A percentile compares a stretch with the other conserved stretches of the same genome.
Evolutionary conservation across 306 rosid species (phyloP).

Genomic region (Ormosia semicastrata): DNA sequence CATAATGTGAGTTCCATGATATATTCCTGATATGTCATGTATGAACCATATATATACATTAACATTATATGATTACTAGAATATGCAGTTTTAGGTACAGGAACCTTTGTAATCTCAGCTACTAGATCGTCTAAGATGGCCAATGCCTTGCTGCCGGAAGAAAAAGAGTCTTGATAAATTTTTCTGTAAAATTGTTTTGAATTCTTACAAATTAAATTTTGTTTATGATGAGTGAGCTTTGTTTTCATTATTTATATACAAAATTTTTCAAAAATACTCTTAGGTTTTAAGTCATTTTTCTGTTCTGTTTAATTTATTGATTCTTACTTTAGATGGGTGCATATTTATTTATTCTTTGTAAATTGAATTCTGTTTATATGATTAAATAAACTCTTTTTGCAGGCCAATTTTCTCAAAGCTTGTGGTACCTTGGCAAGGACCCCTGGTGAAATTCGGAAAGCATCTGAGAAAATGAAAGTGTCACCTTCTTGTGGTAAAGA

Average conservation of each 20-base stretch:
- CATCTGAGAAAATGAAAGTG: slow-evolving; percentile 40
- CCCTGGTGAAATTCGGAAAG: slow-evolving; percentile 64
- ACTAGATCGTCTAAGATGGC: neutral
- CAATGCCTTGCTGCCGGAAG: neutral
- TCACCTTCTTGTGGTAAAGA: slow-evolving; percentile 48
- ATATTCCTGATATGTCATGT: too few species aligned
- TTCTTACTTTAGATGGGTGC: neutral
- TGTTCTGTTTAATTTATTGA: slow-evolving; percentile 4
- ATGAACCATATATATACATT: too few species aligned
- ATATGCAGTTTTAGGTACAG: too few species aligned
- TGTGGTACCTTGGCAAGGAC: slow-evolving; percentile 71
- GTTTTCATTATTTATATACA: neutral
- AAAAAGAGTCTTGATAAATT: neutral
- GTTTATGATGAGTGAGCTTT: neutral
- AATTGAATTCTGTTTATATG: neutral
- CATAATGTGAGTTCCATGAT: too few species aligned
- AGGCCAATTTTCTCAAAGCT: slow-evolving; percentile 85
- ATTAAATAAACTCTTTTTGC: slow-evolving; percentile 29
- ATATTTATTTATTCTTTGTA: slow-evolving; percentile 12
- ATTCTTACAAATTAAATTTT: neutral
- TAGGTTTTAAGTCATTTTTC: neutral
- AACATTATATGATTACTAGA: too few species aligned
- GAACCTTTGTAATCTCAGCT: too few species aligned
- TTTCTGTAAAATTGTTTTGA: slow-evolving; percentile 1
- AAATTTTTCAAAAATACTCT: neutral